Evolutionary conservation across 306 rosid genomes (phyloP).

Genomic region (Dryas alaskensis): DNA sequence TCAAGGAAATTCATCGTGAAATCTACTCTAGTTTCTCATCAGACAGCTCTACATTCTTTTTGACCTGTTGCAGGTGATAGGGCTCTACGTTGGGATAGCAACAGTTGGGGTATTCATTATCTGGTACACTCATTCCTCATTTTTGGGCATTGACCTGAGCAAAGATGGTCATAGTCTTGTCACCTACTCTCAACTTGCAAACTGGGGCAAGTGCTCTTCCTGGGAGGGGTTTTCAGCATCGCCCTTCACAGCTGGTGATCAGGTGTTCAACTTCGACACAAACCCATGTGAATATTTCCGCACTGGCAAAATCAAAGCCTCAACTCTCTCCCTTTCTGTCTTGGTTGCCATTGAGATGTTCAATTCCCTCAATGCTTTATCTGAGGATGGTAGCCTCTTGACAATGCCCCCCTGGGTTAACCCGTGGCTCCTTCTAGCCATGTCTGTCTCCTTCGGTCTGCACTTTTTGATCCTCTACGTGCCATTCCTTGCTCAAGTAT

Average conservation of each 20-base stretch:
- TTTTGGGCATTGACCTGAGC: constrained; percentile 84
- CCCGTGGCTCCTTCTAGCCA: constrained; percentile 93
- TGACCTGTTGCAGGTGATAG: constrained; percentile 58
- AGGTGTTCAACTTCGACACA: constrained; percentile 42
- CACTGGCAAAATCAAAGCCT: constrained; percentile 79
- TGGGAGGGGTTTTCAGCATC: constrained; percentile 83
- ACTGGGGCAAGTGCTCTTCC: constrained; percentile 76
- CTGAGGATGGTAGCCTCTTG: constrained; percentile 84
- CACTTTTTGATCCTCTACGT: constrained; percentile 87
- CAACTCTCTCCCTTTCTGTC: constrained; percentile 83
- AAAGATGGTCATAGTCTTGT: constrained; percentile 82
- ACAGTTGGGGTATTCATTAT: constrained; percentile 86
- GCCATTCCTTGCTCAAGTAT: constrained; percentile 79
- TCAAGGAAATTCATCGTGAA: background rate
- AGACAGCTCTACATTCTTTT: background rate
- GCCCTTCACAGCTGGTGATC: constrained; percentile 76
- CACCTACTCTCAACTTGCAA: constrained; percentile 81
- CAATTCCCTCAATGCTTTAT: constrained; percentile 87
- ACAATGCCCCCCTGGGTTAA: constrained; percentile 98
- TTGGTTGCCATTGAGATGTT: constrained; percentile 97
- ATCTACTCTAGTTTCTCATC: background rate
- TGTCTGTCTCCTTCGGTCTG: constrained; percentile 82
- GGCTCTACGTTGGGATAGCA: constrained; percentile 78
- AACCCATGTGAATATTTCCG: constrained; percentile 77
- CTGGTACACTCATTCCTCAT: constrained; percentile 82